These are phyloP conservation scores for Ophiostoma pallidulum DNA, from an alignment of 2,329 filamentous ascomycete species.

Conservation along the genomic window DNA sequence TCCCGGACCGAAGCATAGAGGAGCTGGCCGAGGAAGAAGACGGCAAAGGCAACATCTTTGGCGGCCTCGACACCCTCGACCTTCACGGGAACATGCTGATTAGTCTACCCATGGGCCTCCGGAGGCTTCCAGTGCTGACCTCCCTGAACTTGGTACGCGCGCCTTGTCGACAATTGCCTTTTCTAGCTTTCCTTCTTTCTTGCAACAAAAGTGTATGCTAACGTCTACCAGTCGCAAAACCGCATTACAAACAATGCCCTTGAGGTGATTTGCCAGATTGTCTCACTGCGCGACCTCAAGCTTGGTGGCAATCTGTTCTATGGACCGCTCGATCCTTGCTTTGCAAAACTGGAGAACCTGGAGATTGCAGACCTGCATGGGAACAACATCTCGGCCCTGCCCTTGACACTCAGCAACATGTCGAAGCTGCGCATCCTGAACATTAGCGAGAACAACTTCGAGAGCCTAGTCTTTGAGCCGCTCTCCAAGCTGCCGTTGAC, in stretches of 20 bases:
- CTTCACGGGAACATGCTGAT: slow-evolving; percentile 75
- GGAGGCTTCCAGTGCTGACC: slow-evolving; percentile 63
- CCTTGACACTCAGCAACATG: slow-evolving; percentile 57
- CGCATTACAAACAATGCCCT: slow-evolving; percentile 63
- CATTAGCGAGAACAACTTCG: slow-evolving; percentile 68
- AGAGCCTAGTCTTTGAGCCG: slow-evolving; percentile 58
- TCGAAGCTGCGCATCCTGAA: slow-evolving; percentile 65
- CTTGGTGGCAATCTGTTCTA: slow-evolving; percentile 68
- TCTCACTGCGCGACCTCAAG: slow-evolving; percentile 66
- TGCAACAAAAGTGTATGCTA: background rate
- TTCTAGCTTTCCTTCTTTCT: background rate
- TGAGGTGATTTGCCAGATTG: slow-evolving; percentile 64
- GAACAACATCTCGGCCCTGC: slow-evolving; percentile 67
- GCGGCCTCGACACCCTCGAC: slow-evolving; percentile 69
- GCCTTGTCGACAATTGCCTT: no score
- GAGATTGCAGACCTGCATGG: slow-evolving; percentile 74
- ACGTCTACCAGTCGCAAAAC: slow-evolving; percentile 61
- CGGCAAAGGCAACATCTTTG: slow-evolving; percentile 65
- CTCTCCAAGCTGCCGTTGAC: slow-evolving; percentile 60
- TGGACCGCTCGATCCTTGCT: slow-evolving; percentile 54
- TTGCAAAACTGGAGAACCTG: slow-evolving; percentile 57
- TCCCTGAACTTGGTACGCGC: slow-evolving; percentile 66
- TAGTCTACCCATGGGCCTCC: slow-evolving; percentile 64
- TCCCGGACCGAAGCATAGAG: slow-evolving; percentile 60
- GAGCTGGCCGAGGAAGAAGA: slow-evolving; percentile 56